Evolutionary conservation across 805 yeast species (phyloP), one percentile per base, ranked within the genome.

Genomic region (Kluyveromyces siamensis): DNA sequence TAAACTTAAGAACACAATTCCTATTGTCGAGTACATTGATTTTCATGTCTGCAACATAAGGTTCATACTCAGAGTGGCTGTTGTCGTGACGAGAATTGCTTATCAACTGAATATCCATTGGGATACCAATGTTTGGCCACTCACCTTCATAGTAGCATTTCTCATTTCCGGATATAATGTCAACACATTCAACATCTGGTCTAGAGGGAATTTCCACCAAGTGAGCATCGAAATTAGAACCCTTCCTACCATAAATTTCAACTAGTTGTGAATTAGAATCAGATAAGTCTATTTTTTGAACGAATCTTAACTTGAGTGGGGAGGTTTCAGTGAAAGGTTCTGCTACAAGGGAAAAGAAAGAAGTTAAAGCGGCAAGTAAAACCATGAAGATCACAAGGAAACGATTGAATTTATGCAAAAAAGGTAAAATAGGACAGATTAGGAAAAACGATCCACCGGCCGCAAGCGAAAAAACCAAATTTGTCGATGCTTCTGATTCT

Each of bases 231-330:
- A 81, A 67, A 48, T 70, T 71, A 33, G 50, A 53, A 9, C 79
- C 80, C 18, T 66, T 64, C 53, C 83, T 73, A 5, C 84, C 86
- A 52, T 51, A 66, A 0, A 81, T 73, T 21, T 64, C 66, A 17
- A 79, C 80, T 30, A 57, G 65, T 4, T 58, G 58, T 2, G 57
- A 38, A 1, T 58, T 47, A 1, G 41, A 52, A 11, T 49, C 46
- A 43, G 66, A 64, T 49, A 83, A 63, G 53, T 84, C 76, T 46
- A 84, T 71, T 1, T 70, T 67, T 64, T 89, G 90, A 36, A 80
- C 67, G 57, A 84, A 84, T 53, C 90, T 72, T 49, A 87, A 69
- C 61, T 87, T 89, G 63, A 87, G 62, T 5, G 96, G 96, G 35
- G 76, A 70, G 6, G 66, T 57, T 25, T 71, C 69, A 30, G 81